Percentiles rank a stretch among this genome's conserved stretches.
These are phyloP conservation scores for Verticillium zaregamsianum DNA, from an alignment of 2,329 filamentous ascomycete species.

Conservation along the genomic window DNA sequence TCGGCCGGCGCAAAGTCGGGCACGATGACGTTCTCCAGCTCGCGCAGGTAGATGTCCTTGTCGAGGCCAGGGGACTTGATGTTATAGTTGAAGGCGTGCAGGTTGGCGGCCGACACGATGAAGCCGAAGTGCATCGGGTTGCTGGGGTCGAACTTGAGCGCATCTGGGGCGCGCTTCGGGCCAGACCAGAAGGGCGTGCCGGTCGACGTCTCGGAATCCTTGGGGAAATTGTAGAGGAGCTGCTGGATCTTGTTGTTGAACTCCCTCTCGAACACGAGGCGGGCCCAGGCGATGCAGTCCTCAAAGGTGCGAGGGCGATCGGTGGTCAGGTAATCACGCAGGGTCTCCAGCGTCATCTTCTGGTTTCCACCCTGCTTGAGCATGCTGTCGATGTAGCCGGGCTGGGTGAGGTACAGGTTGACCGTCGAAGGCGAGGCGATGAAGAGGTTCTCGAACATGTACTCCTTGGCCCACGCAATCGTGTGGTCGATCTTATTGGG, in stretches of 20 bases:
- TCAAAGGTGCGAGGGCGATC: slow-evolving; percentile 91
- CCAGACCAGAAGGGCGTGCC: slow-evolving; percentile 97
- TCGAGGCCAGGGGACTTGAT: slow-evolving; percentile 79
- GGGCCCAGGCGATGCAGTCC: slow-evolving; percentile 95
- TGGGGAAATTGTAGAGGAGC: slow-evolving; percentile 94
- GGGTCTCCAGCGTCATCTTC: slow-evolving; percentile 85
- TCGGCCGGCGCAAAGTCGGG: slow-evolving; percentile 91
- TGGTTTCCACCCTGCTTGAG: slow-evolving; percentile 93
- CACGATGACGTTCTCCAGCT: slow-evolving; percentile 89
- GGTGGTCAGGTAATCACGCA: slow-evolving; percentile 85
- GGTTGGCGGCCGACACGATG: slow-evolving; percentile 80
- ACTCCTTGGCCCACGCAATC: slow-evolving; percentile 93
- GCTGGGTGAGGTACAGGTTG: slow-evolving; percentile 88
- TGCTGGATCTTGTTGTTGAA: slow-evolving; percentile 97
- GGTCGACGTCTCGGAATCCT: slow-evolving; percentile 81
- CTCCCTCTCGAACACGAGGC: slow-evolving; percentile 89
- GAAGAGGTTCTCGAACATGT: slow-evolving; percentile 87
- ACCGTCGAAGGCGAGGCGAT: slow-evolving; percentile 91
- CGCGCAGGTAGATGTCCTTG: slow-evolving; percentile 69
- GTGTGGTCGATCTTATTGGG: slow-evolving; percentile 98
- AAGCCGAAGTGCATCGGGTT: slow-evolving; percentile 88
- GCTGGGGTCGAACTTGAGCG: slow-evolving; percentile 80
- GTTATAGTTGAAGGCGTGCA: slow-evolving; percentile 97
- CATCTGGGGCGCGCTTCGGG: slow-evolving; percentile 91
- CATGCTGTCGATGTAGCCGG: slow-evolving; percentile 82